A percentile compares a stretch with the other conserved stretches of the same genome.
Evolutionary conservation across 352 stramenopile species (phyloP).

Genomic region (Phytopythium mirpurense): DNA sequence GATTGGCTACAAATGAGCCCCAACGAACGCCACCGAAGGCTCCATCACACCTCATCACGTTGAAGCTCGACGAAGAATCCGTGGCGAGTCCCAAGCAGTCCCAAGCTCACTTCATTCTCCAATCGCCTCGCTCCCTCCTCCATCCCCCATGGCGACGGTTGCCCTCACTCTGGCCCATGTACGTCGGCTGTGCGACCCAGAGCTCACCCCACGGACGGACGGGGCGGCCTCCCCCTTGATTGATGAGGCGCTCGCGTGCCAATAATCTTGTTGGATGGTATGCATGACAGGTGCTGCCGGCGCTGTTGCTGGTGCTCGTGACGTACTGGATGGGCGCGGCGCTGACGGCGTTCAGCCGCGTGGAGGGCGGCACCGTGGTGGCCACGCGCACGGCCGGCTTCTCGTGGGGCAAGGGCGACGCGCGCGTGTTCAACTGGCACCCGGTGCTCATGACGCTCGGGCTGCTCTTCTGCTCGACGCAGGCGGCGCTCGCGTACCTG

Average conservation of each 20-base stretch:
- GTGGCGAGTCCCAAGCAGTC: no score
- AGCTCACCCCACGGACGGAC: neutral
- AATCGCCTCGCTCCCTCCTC: neutral
- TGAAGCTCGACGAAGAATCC: no score
- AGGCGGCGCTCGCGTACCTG: constrained; percentile 63
- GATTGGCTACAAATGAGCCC: neutral
- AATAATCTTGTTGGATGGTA: no score
- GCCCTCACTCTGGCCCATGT: constrained; percentile 23
- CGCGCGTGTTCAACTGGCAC: constrained; percentile 84
- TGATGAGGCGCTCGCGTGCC: no score
- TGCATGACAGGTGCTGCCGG: constrained; percentile 47
- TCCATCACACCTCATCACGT: neutral
- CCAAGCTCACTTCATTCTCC: no score
- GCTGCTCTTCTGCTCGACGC: constrained; percentile 72
- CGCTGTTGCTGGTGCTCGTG: constrained; percentile 59
- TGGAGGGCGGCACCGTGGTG: constrained; percentile 33
- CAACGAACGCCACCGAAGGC: neutral
- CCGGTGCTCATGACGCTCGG: constrained; percentile 82
- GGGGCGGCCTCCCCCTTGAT: no score
- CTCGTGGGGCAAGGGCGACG: constrained; percentile 54
- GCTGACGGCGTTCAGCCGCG: constrained; percentile 52
- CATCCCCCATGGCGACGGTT: constrained; percentile 15
- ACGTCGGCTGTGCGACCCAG: no score
- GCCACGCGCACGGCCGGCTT: constrained; percentile 54
- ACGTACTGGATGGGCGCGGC: constrained; percentile 66